Base-by-base conservation (phyloP, 2,329 filamentous ascomycete genomes). In the Cercospora zeina region DNA sequence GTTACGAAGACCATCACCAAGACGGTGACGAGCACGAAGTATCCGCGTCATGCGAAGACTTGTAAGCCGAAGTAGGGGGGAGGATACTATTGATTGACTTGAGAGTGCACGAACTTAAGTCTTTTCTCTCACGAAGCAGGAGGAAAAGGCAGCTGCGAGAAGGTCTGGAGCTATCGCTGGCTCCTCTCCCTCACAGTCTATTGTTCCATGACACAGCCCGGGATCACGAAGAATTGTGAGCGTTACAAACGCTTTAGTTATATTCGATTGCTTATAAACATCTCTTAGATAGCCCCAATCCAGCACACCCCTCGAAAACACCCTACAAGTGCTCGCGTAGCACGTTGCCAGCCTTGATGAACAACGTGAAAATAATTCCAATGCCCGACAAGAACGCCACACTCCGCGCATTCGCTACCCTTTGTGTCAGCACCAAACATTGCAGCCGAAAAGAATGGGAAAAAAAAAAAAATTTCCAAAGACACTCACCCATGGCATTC, bases 311-410 rank as follows among this genome's bases (percentile, higher is more conserved):
- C 30, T 31, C 30, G 9, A 21, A 8, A 24, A 24, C 33, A 24
- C 39, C 39, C 55, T 62, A 66, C 62, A 66, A 53, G 21, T 58
- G 62, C 7, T 54, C 58, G 14, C 60, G 39, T 14, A 68, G 56
- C 47, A 64, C 63, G 53, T 71, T 71, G 10, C 71, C 71, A 30
- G 67, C 68, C 68, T 69, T 67, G 39, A 73, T 67, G 54, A 70
- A 73, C 51, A 73, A 57, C 27, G 69, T 64, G 42, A 65, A 68
- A 24, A 68, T 64, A 8, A 69, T 59, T 4, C 67, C 66, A 34
- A 71, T 54, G 0, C 71, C 70, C 2, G 50, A 47, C 14, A 73
- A 59, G 47, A 67, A 66, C 13, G 62, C 57, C 16, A 61, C 59
- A 37, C 49, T 55, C 14, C 59, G 59, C 4, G 59, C 62, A 37